Evolutionary conservation across 169 alveolate genomes (phyloP).

Genomic region (Neospora caninum): DNA sequence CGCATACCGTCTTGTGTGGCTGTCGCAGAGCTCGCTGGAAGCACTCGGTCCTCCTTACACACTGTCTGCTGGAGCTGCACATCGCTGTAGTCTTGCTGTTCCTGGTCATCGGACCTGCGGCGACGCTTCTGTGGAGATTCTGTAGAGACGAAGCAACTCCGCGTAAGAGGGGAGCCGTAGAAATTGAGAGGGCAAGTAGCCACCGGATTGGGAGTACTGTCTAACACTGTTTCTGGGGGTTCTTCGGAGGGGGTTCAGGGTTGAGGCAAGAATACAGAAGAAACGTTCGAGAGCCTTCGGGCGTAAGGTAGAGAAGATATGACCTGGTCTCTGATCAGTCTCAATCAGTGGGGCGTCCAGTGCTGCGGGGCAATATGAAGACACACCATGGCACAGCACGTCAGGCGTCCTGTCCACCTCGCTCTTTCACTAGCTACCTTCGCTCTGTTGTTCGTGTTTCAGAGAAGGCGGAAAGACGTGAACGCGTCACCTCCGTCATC

Average conservation of each 20-base stretch:
- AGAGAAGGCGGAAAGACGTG: background rate
- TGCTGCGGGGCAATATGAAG: no score
- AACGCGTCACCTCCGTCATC: background rate
- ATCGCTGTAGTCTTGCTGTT: background rate
- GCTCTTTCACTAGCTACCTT: background rate
- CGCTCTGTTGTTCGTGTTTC: background rate
- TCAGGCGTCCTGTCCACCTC: background rate
- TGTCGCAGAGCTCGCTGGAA: background rate
- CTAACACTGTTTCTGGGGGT: background rate
- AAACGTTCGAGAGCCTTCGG: background rate
- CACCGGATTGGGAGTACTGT: background rate
- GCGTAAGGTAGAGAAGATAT: background rate
- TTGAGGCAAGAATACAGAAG: background rate
- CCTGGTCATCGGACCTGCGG: background rate
- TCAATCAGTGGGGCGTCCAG: no score
- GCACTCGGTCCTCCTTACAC: background rate
- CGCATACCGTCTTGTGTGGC: background rate
- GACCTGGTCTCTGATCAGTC: no score
- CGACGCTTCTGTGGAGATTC: background rate
- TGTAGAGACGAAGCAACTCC: background rate
- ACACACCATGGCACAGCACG: no score
- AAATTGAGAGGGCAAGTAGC: background rate
- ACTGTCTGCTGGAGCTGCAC: slow-evolving; percentile 6
- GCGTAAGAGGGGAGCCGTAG: background rate
- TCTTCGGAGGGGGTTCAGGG: background rate